Conservation (phyloP, 164 flowering plant genomes). For the Annona cherimola region DNA sequence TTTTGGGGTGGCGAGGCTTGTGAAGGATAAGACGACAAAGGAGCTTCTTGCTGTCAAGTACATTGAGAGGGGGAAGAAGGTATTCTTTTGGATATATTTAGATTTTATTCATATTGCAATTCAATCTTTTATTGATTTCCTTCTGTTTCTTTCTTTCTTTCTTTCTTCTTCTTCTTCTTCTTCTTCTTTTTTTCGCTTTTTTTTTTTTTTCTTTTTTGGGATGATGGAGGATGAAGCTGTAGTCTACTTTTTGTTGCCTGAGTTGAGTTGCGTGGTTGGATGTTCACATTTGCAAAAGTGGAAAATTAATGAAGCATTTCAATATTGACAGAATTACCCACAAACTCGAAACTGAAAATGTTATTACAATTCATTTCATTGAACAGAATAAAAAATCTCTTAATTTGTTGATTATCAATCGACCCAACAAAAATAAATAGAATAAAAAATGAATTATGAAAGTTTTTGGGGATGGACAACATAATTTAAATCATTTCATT, state of each 20-base stretch:
- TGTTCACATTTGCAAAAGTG: not conserved
- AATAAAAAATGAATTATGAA: no score
- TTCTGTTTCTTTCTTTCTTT: no score
- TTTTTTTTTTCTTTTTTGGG: not conserved
- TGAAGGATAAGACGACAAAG: constrained; percentile 49
- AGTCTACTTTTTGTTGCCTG: not conserved
- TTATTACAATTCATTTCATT: no score
- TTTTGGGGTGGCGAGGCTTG: constrained; percentile 52
- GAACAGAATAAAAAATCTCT: no score
- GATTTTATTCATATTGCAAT: not conserved
- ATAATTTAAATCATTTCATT: no score
- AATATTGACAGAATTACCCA: no score
- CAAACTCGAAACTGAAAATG: no score
- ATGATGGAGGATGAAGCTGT: not conserved
- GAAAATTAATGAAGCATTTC: not conserved
- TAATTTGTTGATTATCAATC: no score
- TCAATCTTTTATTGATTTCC: no score
- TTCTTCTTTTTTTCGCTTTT: not conserved
- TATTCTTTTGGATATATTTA: not conserved
- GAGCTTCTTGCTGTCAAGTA: constrained; percentile 55
- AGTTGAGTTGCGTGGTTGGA: not conserved
- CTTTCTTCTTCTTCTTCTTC: no score
- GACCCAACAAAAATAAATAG: no score
- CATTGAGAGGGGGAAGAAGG: constrained; percentile 52
- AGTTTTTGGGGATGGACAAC: no score